These are phyloP conservation scores for Trichophyton rubrum DNA, from an alignment of 2,329 filamentous ascomycete species.

Conservation along the genomic window DNA sequence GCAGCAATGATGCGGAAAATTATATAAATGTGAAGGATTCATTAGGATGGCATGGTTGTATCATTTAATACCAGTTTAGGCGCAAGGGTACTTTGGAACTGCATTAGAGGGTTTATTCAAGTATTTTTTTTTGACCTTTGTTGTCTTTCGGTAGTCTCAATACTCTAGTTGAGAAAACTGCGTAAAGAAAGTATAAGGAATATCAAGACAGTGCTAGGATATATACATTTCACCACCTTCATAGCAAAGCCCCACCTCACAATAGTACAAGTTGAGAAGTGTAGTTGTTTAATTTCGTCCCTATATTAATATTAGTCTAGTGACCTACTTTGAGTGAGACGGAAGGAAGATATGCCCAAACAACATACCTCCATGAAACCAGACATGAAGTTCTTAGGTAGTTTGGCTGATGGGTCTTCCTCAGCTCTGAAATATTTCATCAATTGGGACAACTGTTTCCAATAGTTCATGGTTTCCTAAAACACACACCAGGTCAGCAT, in stretches of 20 bases:
- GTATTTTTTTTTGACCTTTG: not conserved
- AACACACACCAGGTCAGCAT: constrained; percentile 7
- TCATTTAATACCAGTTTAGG: not conserved
- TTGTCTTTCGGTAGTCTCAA: not conserved
- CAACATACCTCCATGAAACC: constrained; percentile 79
- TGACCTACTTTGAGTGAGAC: not conserved
- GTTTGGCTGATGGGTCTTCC: constrained; percentile 58
- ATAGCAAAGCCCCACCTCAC: not conserved
- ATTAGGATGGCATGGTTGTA: not conserved
- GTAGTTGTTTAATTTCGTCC: constrained; percentile 19
- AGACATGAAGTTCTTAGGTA: constrained; percentile 83
- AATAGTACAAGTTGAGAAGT: not conserved
- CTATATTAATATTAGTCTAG: constrained; percentile 6
- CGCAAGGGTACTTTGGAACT: constrained; percentile 1
- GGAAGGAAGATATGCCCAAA: not conserved
- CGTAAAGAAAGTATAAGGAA: not conserved
- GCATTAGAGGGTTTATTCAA: not conserved
- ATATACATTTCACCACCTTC: constrained; percentile 10
- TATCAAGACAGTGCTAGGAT: constrained; percentile 1
- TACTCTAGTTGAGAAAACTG: not conserved
- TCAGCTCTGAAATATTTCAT: constrained; percentile 95
- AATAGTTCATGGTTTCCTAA: constrained; percentile 97
- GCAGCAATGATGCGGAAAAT: not conserved
- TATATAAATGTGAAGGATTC: not conserved
- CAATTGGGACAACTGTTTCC: constrained; percentile 92